Conservation (phyloP, 2,329 filamentous ascomycete species). For the Capronia epimyces region DNA sequence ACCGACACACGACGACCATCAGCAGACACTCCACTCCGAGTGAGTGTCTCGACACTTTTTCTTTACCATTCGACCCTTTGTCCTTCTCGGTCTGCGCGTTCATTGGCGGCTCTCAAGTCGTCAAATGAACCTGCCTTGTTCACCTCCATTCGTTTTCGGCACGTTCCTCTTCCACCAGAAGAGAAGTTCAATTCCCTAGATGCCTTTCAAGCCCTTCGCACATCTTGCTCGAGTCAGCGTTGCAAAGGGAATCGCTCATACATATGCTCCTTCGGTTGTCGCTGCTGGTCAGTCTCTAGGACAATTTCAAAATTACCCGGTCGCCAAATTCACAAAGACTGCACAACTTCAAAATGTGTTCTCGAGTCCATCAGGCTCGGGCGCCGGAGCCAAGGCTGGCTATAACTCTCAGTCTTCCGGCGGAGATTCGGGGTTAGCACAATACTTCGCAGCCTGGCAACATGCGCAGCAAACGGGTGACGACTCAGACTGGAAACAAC, state of each 20-base stretch:
- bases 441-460: constrained; percentile 87
- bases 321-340: constrained; percentile 48
- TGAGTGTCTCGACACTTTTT: constrained; percentile 18
- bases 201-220: constrained; percentile 67
- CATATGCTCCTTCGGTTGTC: constrained; percentile 96
- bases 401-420: constrained; percentile 45
- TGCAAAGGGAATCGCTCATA: constrained; percentile 93
- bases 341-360: constrained; percentile 74
- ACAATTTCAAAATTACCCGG: constrained; percentile 47
- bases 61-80: constrained; percentile 19
- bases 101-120: constrained; percentile 77
- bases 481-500: constrained; percentile 84
- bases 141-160: constrained; percentile 43
- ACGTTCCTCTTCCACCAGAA: constrained; percentile 59
- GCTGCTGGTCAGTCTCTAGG: constrained; percentile 78
- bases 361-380: constrained; percentile 53
- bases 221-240: constrained; percentile 95
- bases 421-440: constrained; percentile 67
- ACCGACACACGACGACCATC: constrained; percentile 10
- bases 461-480: constrained; percentile 63
- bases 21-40: constrained; percentile 28
- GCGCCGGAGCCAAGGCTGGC: constrained; percentile 52
- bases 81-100: constrained; percentile 60
- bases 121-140: constrained; percentile 98
- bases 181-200: constrained; percentile 73